phyloP scores from a whole-genome alignment of 306 rosid species.

The Quercus parvula region DNA sequence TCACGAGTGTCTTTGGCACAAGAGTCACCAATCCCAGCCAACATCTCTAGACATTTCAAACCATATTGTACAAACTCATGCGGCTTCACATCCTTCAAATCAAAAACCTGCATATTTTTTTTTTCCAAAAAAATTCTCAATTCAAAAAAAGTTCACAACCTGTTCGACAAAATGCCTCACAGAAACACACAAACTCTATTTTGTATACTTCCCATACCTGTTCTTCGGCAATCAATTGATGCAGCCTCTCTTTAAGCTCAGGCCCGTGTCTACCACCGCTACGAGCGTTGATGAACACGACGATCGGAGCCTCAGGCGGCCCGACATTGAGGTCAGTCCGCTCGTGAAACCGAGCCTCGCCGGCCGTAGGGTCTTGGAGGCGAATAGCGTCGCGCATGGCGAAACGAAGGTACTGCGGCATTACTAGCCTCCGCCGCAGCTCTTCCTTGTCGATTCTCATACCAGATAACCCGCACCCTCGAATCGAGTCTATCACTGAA shows the following conservation, averaged over 20 bases:
- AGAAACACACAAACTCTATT: no score
- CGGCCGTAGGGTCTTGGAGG: conserved; percentile 57
- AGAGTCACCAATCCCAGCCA: conserved; percentile 65
- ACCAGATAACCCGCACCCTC: conserved; percentile 68
- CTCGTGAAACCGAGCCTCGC: conserved; percentile 42
- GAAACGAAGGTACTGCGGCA: conserved; percentile 77
- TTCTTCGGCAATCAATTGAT: conserved; percentile 74
- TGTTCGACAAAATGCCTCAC: no score
- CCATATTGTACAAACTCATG: conserved; percentile 82
- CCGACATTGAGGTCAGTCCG: conserved; percentile 7
- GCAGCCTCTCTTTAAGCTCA: conserved; percentile 74
- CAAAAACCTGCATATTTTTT: conserved; percentile 65
- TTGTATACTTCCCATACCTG: conserved; percentile 41
- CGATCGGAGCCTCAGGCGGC: conserved; percentile 64
- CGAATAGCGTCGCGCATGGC: conserved; percentile 92
- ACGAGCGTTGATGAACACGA: conserved; percentile 69
- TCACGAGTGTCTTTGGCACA: conserved; percentile 82
- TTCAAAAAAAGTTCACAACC: not conserved
- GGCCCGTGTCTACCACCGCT: conserved; percentile 96
- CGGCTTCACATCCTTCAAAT: conserved; percentile 84
- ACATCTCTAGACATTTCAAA: conserved; percentile 73
- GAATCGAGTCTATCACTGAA: conserved; percentile 61
- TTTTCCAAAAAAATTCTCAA: not conserved
- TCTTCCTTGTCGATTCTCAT: conserved; percentile 74
- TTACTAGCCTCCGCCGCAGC: conserved; percentile 53